Base-by-base conservation (phyloP, 768 basidiomycete species). In the Hemileccinum rubropunctum region DNA sequence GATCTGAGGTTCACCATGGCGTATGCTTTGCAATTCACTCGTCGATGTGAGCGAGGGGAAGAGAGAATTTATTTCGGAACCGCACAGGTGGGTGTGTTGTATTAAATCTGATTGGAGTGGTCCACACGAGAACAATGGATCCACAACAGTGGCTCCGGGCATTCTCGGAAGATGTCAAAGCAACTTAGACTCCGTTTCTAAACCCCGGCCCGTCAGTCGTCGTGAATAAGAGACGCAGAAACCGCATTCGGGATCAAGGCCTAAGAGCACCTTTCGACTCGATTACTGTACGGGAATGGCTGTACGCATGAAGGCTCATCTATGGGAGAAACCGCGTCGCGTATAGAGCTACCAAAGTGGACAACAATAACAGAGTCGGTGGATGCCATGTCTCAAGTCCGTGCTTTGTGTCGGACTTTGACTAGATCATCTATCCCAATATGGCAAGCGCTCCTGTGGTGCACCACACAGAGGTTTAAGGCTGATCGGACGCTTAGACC, bases 51-150 rank as follows among this genome's bases (percentile, higher is more conserved):
- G 17, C 18, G 33, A 35, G 15, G 10, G 4, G 35, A 23, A 26
- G n/a, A 21, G 18, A 40, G 35, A 33, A 42, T 12, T 20, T 18
- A 13, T 33, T 39, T 42, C 20, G 21, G 10, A 23, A 37, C 11
- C 15, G 17, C 15, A 17, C 13, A n/a, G n/a, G n/a, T n/a, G n/a
- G 40, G 10, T 47, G 12, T 51, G 51, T 52, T 50, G 52, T 55
- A 50, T 28, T 32, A 23, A 21, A 35, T 39, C 8, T 49, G 27
- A n/a, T 40, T 21, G 18, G 11, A 26, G 23, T 55, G 49, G 48
- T 35, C 42, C 27, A 44, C 40, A 42, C 26, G 44, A 34, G 47
- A 48, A 58, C 57, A 57, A 49, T 44, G 60, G 58, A 57, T 54
- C 58, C 28, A 59, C 53, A 59, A 39, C 41, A 42, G n/a, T n/a